Percentiles rank a stretch among this genome's conserved stretches.
phyloP scores from a whole-genome alignment of 331 rosid species.

The Cydonia oblonga region DNA sequence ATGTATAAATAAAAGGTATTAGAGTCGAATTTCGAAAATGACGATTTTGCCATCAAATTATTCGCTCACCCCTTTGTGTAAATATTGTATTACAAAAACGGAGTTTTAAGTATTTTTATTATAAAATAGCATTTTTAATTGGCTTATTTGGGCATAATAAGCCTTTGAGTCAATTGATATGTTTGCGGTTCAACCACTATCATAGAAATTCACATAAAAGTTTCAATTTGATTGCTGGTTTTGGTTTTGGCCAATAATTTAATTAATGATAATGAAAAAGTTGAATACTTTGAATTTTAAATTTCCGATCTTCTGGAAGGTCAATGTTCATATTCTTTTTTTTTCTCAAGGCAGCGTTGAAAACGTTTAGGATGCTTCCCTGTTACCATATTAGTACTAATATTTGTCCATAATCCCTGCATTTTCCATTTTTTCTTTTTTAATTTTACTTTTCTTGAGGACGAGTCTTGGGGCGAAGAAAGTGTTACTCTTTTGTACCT shows the following conservation, averaged over 20 bases:
- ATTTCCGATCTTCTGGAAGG: slow-evolving; percentile 35
- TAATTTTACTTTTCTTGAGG: too few species aligned
- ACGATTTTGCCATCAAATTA: too few species aligned
- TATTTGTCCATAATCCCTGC: neutral
- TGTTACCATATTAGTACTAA: neutral
- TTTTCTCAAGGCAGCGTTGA: neutral
- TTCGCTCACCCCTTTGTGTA: too few species aligned
- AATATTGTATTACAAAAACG: too few species aligned
- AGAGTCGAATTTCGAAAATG: rapidly evolving
- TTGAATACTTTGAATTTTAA: neutral
- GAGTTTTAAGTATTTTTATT: too few species aligned
- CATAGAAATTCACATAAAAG: neutral
- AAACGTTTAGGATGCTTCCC: neutral
- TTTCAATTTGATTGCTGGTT: neutral
- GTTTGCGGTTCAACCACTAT: neutral
- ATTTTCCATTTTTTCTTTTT: neutral
- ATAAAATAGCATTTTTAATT: too few species aligned
- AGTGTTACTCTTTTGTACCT: too few species aligned
- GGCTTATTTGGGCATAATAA: neutral
- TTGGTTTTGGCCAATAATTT: neutral
- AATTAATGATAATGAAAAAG: neutral
- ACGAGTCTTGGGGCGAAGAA: rapidly evolving
- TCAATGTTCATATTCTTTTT: slow-evolving; percentile 14
- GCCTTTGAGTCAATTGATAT: neutral
- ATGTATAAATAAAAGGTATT: too few species aligned